Conservation (phyloP, 768 basidiomycete genomes). For the Boletus vermiculosoides region DNA sequence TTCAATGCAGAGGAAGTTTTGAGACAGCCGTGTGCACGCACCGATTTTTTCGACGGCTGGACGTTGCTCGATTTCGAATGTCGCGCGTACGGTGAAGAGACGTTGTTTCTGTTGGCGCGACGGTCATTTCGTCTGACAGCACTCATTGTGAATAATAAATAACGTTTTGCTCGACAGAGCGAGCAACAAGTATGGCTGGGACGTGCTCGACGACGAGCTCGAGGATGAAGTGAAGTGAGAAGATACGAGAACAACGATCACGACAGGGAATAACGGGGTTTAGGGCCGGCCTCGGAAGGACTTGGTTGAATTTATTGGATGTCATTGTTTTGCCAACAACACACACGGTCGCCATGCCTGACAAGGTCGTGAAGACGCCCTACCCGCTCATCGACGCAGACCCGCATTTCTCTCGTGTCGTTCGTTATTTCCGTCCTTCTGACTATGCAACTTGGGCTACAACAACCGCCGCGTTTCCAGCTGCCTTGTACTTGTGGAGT, state of each 20-base stretch:
- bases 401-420: slow-evolving; percentile 83
- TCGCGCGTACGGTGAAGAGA: slow-evolving; percentile 59
- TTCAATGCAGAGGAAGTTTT: slow-evolving; percentile 10
- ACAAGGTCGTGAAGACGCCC: slow-evolving; percentile 57
- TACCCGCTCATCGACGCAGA: slow-evolving; percentile 94
- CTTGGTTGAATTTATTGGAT: slow-evolving; percentile 4
- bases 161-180: not conserved
- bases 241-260: slow-evolving; percentile 25
- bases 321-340: slow-evolving; percentile 8
- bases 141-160: slow-evolving; percentile 46
- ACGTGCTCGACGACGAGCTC: slow-evolving; percentile 6
- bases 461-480: slow-evolving; percentile 78
- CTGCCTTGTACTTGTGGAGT: slow-evolving; percentile 83
- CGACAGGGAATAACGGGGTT: slow-evolving; percentile 21
- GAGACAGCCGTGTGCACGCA: slow-evolving; percentile 24
- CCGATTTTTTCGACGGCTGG: slow-evolving; percentile 46
- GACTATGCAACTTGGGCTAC: slow-evolving; percentile 88
- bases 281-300: slow-evolving; percentile 31
- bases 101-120: slow-evolving; percentile 35
- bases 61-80: slow-evolving; percentile 26
- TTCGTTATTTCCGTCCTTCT: slow-evolving; percentile 83
- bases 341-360: slow-evolving; percentile 30
- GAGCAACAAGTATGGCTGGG: not conserved
- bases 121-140: slow-evolving; percentile 49
- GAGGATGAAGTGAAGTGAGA: slow-evolving; percentile 16